Evolutionary conservation across 306 rosid genomes (phyloP).

Genomic region (Amphicarpaea edgeworthii): DNA sequence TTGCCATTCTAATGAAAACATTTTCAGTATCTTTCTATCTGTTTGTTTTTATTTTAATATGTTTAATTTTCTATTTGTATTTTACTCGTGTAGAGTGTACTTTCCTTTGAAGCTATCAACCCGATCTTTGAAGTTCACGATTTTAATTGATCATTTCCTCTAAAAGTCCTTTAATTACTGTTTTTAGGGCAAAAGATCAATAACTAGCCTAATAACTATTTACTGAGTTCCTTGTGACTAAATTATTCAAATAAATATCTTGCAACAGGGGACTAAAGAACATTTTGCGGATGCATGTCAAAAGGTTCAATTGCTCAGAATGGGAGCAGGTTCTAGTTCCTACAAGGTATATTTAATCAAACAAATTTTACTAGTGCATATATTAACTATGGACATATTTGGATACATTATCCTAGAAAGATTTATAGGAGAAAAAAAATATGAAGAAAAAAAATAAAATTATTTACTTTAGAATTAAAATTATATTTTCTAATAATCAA

Average conservation of each 20-base stretch:
- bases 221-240: neutral
- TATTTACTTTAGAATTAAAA: too few relatives aligned
- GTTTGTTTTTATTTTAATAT: neutral
- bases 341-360: conserved; percentile 63
- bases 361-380: neutral
- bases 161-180: too few relatives aligned
- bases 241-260: conserved; percentile 33
- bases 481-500: too few relatives aligned
- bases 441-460: too few relatives aligned
- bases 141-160: conserved; percentile 4
- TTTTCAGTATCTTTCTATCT: neutral
- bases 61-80: neutral
- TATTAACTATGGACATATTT: too few relatives aligned
- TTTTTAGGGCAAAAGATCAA: too few relatives aligned
- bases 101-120: neutral
- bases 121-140: neutral
- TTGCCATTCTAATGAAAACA: conserved; percentile 5
- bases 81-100: neutral
- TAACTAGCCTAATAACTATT: neutral
- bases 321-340: conserved; percentile 92
- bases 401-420: too few relatives aligned
- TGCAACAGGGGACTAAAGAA: conserved; percentile 82
- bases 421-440: too few relatives aligned
- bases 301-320: conserved; percentile 71
- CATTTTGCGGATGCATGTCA: conserved; percentile 84